Evolutionary conservation across 768 basidiomycete genomes (phyloP).

Genomic region (Suillus discolor): DNA sequence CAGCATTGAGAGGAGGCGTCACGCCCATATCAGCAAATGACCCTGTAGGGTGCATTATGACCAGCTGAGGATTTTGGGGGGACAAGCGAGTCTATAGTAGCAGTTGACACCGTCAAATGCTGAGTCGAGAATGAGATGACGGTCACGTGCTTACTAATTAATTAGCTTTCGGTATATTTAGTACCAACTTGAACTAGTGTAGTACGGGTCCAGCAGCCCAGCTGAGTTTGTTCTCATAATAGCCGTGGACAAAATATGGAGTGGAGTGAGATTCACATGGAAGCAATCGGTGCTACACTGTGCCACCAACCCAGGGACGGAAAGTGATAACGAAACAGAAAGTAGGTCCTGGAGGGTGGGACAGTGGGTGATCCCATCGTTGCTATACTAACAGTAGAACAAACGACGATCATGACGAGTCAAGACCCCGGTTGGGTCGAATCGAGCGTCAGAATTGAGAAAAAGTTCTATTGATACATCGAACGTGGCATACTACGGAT

Average conservation of each 20-base stretch:
- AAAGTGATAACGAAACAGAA: neutral
- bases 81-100: neutral
- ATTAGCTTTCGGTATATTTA: too few species aligned
- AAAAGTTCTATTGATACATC: constrained; percentile 4
- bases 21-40: constrained; percentile 64
- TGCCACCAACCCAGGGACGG: neutral
- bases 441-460: neutral
- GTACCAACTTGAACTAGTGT: too few species aligned
- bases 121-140: too few species aligned
- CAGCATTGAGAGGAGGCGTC: constrained; percentile 57
- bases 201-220: too few species aligned
- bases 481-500: neutral
- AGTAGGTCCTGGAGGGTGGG: neutral
- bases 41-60: constrained; percentile 15
- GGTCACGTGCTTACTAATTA: too few species aligned
- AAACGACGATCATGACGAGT: neutral
- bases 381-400: neutral
- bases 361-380: neutral
- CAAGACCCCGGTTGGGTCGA: neutral
- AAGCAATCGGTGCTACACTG: too few species aligned
- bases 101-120: too few species aligned
- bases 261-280: too few species aligned
- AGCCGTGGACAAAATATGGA: too few species aligned
- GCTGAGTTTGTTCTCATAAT: too few species aligned
- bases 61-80: constrained; percentile 23